Evolutionary conservation across 345 rosid genomes (phyloP).

Genomic region (Triadica sebifera): DNA sequence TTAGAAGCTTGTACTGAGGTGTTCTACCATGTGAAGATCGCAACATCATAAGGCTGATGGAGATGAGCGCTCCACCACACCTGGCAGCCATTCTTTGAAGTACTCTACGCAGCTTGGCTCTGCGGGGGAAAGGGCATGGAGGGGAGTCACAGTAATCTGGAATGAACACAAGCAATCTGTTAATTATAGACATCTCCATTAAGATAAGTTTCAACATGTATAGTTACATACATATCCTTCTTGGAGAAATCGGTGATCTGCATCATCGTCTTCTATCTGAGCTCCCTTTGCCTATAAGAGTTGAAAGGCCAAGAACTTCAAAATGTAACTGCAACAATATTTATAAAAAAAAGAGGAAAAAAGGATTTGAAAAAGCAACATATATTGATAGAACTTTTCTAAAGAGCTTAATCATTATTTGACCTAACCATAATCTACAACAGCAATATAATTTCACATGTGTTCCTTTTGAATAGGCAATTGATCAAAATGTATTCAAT

Average conservation of each 20-base stretch:
- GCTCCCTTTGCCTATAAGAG: slow-evolving; percentile 40
- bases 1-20: background rate
- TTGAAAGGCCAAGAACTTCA: background rate
- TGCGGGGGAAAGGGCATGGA: slow-evolving; percentile 61
- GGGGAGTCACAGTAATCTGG: slow-evolving; percentile 84
- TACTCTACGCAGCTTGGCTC: slow-evolving; percentile 45
- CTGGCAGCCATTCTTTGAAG: slow-evolving; percentile 69
- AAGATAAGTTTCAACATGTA: slow-evolving; percentile 11
- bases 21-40: background rate
- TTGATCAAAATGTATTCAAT: background rate
- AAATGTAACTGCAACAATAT: background rate
- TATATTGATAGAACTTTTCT: background rate
- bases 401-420: background rate
- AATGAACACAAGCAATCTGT: slow-evolving; percentile 20
- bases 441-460: background rate
- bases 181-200: slow-evolving; percentile 1
- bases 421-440: background rate
- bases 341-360: background rate
- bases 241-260: slow-evolving; percentile 53
- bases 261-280: slow-evolving; percentile 47
- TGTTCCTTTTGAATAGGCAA: background rate
- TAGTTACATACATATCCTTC: slow-evolving; percentile 69
- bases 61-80: slow-evolving; percentile 33
- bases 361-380: background rate
- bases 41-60: slow-evolving; percentile 55